A percentile compares a stretch with the other conserved stretches of the same genome.
These are phyloP conservation scores for Urochloa ruziziensis DNA, from an alignment of 176 grass and related monocot species.

Conservation along the genomic window DNA sequence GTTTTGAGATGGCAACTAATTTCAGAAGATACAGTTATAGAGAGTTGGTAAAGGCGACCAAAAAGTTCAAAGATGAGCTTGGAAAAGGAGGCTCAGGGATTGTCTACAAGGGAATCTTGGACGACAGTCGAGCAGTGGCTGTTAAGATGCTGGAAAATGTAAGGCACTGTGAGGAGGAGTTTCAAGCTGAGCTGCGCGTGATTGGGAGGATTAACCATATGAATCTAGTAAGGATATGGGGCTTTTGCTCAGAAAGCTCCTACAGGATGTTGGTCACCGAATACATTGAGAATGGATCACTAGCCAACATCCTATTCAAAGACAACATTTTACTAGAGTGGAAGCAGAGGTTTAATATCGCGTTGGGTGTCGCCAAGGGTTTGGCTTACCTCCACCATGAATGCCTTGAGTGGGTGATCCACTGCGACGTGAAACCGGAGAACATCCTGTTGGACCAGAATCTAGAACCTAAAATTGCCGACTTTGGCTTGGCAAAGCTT, in stretches of 20 bases:
- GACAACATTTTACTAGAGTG: constrained; percentile 2
- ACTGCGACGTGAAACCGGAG: constrained; percentile 21
- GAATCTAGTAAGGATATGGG: constrained; percentile 24
- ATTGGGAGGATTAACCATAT: constrained; percentile 23
- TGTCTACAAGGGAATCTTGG: constrained; percentile 6
- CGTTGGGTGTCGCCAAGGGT: neutral
- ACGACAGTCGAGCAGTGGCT: neutral
- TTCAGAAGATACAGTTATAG: constrained; percentile 20
- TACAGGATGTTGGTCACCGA: constrained; percentile 9
- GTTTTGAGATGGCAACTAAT: constrained; percentile 18
- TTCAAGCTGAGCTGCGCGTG: constrained; percentile 8
- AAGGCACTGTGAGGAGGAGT: neutral
- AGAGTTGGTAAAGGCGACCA: constrained; percentile 4
- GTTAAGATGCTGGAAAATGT: constrained; percentile 24
- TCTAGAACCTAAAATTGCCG: neutral
- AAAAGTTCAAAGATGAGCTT: constrained; percentile 16
- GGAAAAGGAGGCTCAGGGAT: constrained; percentile 18
- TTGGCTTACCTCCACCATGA: constrained; percentile 25
- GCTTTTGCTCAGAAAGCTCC: constrained; percentile 1
- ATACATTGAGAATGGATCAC: constrained; percentile 7
- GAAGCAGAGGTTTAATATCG: constrained; percentile 1
- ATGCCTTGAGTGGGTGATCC: constrained; percentile 18
- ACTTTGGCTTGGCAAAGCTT: neutral
- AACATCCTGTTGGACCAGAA: constrained; percentile 9
- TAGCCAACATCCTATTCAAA: constrained; percentile 12